phyloP scores from a whole-genome alignment of 2,329 filamentous ascomycete species.

The Pyrenochaeta sp. region DNA sequence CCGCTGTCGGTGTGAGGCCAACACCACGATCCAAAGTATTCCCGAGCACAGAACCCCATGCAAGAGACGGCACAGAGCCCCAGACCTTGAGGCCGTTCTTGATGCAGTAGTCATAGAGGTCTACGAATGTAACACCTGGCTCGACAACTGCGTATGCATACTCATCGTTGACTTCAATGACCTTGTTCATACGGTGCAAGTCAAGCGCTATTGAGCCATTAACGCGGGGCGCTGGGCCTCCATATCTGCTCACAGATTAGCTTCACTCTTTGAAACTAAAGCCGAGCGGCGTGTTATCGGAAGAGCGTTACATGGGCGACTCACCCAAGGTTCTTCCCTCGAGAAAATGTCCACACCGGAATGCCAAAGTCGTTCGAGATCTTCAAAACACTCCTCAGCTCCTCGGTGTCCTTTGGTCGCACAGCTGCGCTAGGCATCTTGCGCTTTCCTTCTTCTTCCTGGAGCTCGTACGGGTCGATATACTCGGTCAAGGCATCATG shows the following conservation, averaged over 20 bases:
- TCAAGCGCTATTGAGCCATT: slow-evolving; percentile 48
- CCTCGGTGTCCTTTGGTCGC: slow-evolving; percentile 41
- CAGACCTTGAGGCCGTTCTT: slow-evolving; percentile 42
- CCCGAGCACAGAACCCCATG: slow-evolving; percentile 47
- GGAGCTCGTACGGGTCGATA: slow-evolving; percentile 59
- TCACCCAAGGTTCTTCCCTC: slow-evolving; percentile 49
- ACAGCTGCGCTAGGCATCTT: slow-evolving; percentile 57
- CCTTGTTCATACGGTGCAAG: slow-evolving; percentile 53
- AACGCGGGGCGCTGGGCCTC: slow-evolving; percentile 44
- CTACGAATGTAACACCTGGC: slow-evolving; percentile 38
- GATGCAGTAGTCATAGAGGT: slow-evolving; percentile 44
- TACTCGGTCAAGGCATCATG: slow-evolving; percentile 54
- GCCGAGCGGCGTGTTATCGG: too few relatives aligned
- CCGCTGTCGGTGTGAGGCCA: slow-evolving; percentile 52
- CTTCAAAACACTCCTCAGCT: slow-evolving; percentile 31
- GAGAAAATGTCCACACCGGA: slow-evolving; percentile 43
- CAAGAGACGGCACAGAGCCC: slow-evolving; percentile 44
- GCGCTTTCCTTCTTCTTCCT: slow-evolving; percentile 50
- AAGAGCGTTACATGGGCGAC: neutral
- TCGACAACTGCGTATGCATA: slow-evolving; percentile 58
- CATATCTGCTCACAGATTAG: slow-evolving; percentile 27
- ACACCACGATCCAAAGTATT: slow-evolving; percentile 54
- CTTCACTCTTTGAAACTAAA: neutral
- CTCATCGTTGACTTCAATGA: slow-evolving; percentile 56
- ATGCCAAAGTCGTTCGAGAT: slow-evolving; percentile 37